A percentile compares a stretch with the other conserved stretches of the same genome.
phyloP scores from a whole-genome alignment of 148 eudicot species.

The Fagopyrum esculentum region DNA sequence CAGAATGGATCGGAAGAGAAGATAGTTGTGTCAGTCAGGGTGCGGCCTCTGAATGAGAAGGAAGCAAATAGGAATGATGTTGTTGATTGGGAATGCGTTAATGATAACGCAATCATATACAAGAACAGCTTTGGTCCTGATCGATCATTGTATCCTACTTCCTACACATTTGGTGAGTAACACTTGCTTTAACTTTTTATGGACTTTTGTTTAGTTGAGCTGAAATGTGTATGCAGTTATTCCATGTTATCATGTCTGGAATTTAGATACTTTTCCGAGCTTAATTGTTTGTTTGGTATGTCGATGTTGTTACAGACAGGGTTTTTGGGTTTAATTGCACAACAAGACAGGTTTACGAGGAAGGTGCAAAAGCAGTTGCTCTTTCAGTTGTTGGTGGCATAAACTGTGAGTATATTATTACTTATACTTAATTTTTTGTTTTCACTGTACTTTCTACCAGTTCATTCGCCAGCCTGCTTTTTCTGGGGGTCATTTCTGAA shows the following conservation, averaged over 20 bases:
- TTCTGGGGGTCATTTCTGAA: background rate
- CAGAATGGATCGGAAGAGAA: constrained; percentile 42
- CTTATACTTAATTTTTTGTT: background rate
- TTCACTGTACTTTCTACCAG: background rate
- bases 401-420: constrained; percentile 58
- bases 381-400: constrained; percentile 78
- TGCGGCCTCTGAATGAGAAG: constrained; percentile 86
- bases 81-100: constrained; percentile 85
- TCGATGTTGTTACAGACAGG: constrained; percentile 47
- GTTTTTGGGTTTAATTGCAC: constrained; percentile 70
- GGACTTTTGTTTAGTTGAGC: background rate
- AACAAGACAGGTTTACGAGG: constrained; percentile 81
- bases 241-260: background rate
- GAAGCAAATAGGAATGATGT: constrained; percentile 62
- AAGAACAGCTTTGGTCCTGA: constrained; percentile 55
- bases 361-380: constrained; percentile 86
- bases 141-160: constrained; percentile 71
- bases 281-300: constrained; percentile 19
- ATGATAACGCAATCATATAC: constrained; percentile 51
- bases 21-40: constrained; percentile 78
- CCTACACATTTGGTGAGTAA: constrained; percentile 78
- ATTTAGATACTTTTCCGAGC: constrained; percentile 13
- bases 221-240: background rate
- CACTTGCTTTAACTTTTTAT: background rate
- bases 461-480: background rate